These are phyloP conservation scores for Daedaleopsis nitida DNA, from an alignment of 768 basidiomycete genomes.

Conservation along the genomic window DNA sequence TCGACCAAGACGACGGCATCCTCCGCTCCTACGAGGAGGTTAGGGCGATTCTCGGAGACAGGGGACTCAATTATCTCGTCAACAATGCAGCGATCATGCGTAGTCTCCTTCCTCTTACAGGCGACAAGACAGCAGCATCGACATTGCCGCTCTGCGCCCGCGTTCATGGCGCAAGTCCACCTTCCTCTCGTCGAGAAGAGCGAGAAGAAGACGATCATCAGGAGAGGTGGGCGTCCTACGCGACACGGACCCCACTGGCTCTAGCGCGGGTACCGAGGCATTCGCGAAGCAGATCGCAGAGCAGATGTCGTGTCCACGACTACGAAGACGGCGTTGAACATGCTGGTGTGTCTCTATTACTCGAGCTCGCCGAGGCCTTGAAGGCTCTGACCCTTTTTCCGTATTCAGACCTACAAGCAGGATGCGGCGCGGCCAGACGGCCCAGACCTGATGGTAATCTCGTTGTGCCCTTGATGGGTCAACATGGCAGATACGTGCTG, in stretches of 20 bases:
- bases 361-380: background rate
- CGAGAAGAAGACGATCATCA: constrained; percentile 33
- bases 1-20: constrained; percentile 28
- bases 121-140: no score
- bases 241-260: no score
- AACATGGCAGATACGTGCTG: constrained; percentile 14
- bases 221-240: constrained; percentile 31
- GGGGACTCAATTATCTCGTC: constrained; percentile 41
- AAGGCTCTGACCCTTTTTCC: background rate
- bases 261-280: no score
- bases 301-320: no score
- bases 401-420: constrained; percentile 22
- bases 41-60: constrained; percentile 28
- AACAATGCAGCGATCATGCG: constrained; percentile 40
- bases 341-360: constrained; percentile 32
- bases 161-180: constrained; percentile 35
- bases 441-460: constrained; percentile 17
- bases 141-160: constrained; percentile 30
- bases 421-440: constrained; percentile 7
- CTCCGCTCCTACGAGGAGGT: constrained; percentile 23
- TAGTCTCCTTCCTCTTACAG: background rate
- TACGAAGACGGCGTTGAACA: constrained; percentile 41
- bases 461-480: constrained; percentile 20
- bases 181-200: constrained; percentile 36
- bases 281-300: no score